Evolutionary conservation across 1,284 basidiomycete genomes (phyloP), one percentile per base, ranked within the genome.

Genomic region (Rhizoctonia solani): DNA sequence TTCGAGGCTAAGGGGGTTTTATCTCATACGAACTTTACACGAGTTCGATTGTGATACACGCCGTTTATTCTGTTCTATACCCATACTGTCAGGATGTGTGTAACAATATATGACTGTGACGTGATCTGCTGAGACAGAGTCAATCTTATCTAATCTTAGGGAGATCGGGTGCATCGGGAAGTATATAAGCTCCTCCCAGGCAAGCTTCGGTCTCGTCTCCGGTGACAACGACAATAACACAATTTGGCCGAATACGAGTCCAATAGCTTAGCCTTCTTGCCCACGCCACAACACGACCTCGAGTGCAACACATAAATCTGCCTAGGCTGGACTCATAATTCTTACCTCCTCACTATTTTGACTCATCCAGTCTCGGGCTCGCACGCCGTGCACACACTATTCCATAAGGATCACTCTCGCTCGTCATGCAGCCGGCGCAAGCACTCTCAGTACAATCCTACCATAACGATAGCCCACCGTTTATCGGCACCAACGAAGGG

Each of bases 361-460:
- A 61, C 56, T 58, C 56, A 49, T 25, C 32, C 56, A 30, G 30
- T 25, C 55, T 39, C 16, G 32, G 37, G 32, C 53, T 47, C 25
- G n/a, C 23, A 52, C 25, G 25, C 23, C 23, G 27, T 8, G 49
- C n/a, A n/a, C n/a, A n/a, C n/a, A 27, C 27, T 52, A 19, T 11
- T 19, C 37, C 16, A 8, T 39, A 39, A 16, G 16, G 25, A 1
- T 42, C 34, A 19, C 6, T 5, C 13, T 32, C 53, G 16, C 55
- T 46, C 42, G 46, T 46, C n/a, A 68, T 59, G 50, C 66, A 50
- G 34, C 68, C 68, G n/a, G 55, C 66, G 23, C 70, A 69, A 37
- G 68, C 70, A 25, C 70, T 71, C 47, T 71, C 70, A 8, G 70
- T 71, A 37, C 70, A 69, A 39, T 71, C 70, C 8, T 71, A 59